Conservation (phyloP, 2,329 filamentous ascomycete species). For the Cladophialophora carrionii region DNA sequence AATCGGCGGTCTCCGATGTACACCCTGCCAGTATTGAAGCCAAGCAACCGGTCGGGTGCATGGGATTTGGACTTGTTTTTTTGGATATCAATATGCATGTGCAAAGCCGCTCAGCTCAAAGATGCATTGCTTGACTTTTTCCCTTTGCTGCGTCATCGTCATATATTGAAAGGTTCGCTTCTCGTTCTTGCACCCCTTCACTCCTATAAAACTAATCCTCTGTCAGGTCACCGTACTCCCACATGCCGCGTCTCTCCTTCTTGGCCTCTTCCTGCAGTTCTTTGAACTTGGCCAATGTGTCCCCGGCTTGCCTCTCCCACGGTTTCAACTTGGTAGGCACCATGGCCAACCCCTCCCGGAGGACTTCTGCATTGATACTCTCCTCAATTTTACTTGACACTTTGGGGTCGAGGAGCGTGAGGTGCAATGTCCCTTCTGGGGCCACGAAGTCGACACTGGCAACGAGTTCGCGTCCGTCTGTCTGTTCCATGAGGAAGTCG, state of each 20-base stretch:
- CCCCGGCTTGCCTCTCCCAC: conserved; percentile 79
- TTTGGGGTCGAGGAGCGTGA: conserved; percentile 84
- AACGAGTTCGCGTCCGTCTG: conserved; percentile 76
- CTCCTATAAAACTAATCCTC: conserved; percentile 67
- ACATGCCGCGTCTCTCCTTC: conserved; percentile 80
- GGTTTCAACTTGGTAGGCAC: conserved; percentile 87
- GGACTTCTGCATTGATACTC: conserved; percentile 86
- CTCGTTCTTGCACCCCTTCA: neutral
- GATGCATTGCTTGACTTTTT: neutral
- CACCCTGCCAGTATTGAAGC: neutral
- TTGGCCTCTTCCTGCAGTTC: conserved; percentile 79
- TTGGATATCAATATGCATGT: conserved; percentile 1
- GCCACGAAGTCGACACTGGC: conserved; percentile 86
- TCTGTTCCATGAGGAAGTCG: conserved; percentile 72
- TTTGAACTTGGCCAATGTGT: conserved; percentile 72
- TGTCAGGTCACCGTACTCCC: conserved; percentile 97
- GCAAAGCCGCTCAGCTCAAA: neutral
- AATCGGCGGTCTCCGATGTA: too few species aligned
- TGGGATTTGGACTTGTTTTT: neutral
- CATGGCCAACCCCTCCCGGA: conserved; percentile 83
- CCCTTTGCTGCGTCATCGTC: neutral
- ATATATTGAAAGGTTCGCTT: neutral
- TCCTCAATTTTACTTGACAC: conserved; percentile 66
- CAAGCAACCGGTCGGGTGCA: neutral
- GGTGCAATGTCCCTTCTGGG: conserved; percentile 78